Conservation (phyloP, 768 basidiomycete species). For the Hypholoma fasciculare region DNA sequence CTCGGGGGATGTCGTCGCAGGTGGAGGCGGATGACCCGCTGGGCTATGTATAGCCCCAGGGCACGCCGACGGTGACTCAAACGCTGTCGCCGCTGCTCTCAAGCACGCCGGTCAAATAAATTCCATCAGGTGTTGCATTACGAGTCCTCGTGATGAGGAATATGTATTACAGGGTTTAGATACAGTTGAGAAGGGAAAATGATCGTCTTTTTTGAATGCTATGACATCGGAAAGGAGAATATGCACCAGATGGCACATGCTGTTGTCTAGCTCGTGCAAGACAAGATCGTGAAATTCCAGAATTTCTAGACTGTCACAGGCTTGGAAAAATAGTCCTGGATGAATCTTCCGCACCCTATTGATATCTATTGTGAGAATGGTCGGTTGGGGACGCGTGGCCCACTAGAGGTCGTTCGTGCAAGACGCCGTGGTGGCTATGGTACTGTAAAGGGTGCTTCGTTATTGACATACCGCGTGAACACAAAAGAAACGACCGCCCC, state of each 20-base stretch:
- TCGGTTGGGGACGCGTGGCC: constrained; percentile 37
- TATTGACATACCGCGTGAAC: not conserved
- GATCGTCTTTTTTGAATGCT: constrained; percentile 4
- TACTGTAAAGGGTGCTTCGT: constrained; percentile 14
- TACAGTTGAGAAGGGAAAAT: constrained; percentile 2
- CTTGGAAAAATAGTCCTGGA: constrained; percentile 6
- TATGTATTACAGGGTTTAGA: constrained; percentile 5
- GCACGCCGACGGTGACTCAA: too few relatives aligned
- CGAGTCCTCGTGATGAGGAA: constrained; percentile 2
- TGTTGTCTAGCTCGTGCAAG: constrained; percentile 5
- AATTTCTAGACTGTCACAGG: constrained; percentile 6
- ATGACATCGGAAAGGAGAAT: constrained; percentile 5
- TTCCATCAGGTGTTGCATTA: not conserved
- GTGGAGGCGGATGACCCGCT: too few relatives aligned
- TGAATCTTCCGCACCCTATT: constrained; percentile 23
- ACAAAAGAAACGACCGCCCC: constrained; percentile 6
- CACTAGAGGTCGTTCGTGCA: constrained; percentile 35
- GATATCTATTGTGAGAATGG: constrained; percentile 43
- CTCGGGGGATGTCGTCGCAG: too few relatives aligned
- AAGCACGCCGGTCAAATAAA: not conserved
- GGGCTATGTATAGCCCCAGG: too few relatives aligned
- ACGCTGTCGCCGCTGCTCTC: not conserved
- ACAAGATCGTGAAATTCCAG: constrained; percentile 7
- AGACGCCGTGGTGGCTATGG: constrained; percentile 19
- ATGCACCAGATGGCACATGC: constrained; percentile 12